Conservation (phyloP, 768 basidiomycete genomes). For the Phlebiopsis gigantea region DNA sequence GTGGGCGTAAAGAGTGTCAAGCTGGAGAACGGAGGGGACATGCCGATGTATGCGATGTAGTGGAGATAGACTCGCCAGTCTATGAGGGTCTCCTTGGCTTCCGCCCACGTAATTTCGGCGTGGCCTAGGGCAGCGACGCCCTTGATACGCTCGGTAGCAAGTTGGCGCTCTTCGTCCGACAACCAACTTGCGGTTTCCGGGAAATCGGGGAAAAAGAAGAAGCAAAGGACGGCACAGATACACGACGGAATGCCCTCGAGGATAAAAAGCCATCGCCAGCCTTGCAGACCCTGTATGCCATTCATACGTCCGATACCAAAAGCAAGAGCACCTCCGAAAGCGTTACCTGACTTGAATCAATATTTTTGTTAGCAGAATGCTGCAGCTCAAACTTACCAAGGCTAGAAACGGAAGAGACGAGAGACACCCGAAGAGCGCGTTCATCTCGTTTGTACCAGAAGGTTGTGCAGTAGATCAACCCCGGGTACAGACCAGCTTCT, state of each 20-base stretch:
- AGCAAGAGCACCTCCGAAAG: constrained; percentile 29
- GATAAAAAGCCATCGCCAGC: constrained; percentile 34
- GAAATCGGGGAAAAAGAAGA: constrained; percentile 40
- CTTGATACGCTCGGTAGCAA: constrained; percentile 33
- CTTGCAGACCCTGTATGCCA: constrained; percentile 20
- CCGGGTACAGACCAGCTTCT: constrained; percentile 34
- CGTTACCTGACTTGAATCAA: constrained; percentile 15
- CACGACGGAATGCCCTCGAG: constrained; percentile 44
- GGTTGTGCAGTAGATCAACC: constrained; percentile 35
- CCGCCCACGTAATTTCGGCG: constrained; percentile 31
- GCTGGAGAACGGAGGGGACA: constrained; percentile 38
- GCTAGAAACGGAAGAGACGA: constrained; percentile 16
- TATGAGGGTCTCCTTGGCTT: constrained; percentile 30
- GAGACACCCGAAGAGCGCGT: constrained; percentile 21
- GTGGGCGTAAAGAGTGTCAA: constrained; percentile 61
- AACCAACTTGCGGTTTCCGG: constrained; percentile 44
- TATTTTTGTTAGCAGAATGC: neutral
- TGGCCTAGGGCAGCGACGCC: constrained; percentile 33
- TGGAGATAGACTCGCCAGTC: constrained; percentile 35
- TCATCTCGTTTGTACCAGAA: constrained; percentile 37
- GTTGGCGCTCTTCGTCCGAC: constrained; percentile 34
- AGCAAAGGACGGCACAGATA: constrained; percentile 27
- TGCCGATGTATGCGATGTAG: constrained; percentile 38
- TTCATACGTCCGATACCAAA: constrained; percentile 28
- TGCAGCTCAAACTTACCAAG: too few relatives aligned